A percentile compares a stretch with the other conserved stretches of the same genome.
Evolutionary conservation across 2,329 filamentous ascomycete genomes (phyloP).

Genomic region (Coniella vitis): DNA sequence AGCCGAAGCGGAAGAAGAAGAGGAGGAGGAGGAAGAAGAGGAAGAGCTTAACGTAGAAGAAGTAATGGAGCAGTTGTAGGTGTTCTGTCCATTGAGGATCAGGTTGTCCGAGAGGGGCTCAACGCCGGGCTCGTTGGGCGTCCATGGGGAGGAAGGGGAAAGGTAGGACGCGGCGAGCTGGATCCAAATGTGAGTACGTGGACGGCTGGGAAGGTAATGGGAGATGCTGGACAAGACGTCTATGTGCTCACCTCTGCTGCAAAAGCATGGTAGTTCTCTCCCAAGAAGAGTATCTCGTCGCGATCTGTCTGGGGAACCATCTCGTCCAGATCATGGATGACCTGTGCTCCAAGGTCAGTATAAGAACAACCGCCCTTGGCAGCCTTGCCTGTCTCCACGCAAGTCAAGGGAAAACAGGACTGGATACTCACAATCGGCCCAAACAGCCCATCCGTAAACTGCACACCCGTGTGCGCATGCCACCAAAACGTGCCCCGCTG

Average conservation of each 20-base stretch:
- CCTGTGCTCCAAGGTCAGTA: slow-evolving; percentile 16
- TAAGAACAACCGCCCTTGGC: too few species aligned
- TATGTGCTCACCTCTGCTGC: slow-evolving; percentile 24
- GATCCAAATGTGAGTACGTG: not conserved
- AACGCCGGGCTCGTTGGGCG: slow-evolving; percentile 28
- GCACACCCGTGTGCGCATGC: slow-evolving; percentile 54
- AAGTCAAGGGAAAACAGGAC: not conserved
- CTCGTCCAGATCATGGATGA: slow-evolving; percentile 30
- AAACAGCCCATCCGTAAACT: slow-evolving; percentile 60
- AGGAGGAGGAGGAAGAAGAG: slow-evolving; percentile 13
- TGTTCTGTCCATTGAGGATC: slow-evolving; percentile 32
- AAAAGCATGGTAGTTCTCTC: slow-evolving; percentile 33
- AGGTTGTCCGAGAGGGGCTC: slow-evolving; percentile 35
- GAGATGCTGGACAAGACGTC: not conserved
- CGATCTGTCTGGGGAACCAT: slow-evolving; percentile 24
- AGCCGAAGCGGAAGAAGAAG: slow-evolving; percentile 21
- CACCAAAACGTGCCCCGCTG: slow-evolving; percentile 42
- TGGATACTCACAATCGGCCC: slow-evolving; percentile 46
- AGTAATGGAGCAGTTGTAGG: slow-evolving; percentile 27
- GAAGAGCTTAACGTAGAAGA: slow-evolving; percentile 24
- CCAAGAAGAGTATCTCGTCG: slow-evolving; percentile 32
- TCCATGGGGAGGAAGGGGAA: slow-evolving; percentile 28
- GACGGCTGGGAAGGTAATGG: not conserved
- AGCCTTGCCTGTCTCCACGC: too few species aligned
- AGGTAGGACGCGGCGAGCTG: slow-evolving; percentile 27